Evolutionary conservation across 345 rosid species (phyloP).

Genomic region (Citropsis articulata): DNA sequence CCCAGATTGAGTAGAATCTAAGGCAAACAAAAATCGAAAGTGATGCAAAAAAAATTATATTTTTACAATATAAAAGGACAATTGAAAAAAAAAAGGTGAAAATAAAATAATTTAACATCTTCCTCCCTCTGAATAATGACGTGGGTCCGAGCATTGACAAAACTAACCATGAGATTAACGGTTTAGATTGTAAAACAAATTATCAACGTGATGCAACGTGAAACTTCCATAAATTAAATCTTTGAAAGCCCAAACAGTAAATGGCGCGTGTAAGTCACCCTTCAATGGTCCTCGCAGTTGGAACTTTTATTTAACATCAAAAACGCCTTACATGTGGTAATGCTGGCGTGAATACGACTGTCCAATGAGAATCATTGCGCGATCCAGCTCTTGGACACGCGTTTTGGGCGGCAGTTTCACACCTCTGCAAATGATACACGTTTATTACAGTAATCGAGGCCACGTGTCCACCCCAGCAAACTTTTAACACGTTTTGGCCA

Average conservation of each 20-base stretch:
- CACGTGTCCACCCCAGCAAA: constrained; percentile 20
- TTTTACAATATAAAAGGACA: too few species aligned
- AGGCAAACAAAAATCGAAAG: constrained; percentile 27
- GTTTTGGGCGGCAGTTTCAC: constrained; percentile 11
- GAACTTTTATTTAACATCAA: not conserved
- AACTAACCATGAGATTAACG: not conserved
- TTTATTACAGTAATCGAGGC: constrained; percentile 7
- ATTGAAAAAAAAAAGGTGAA: not conserved
- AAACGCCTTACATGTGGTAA: not conserved
- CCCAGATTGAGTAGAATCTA: constrained; percentile 27
- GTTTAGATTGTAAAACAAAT: not conserved
- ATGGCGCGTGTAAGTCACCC: not conserved
- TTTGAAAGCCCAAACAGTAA: not conserved
- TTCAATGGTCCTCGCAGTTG: not conserved
- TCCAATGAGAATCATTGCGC: constrained; percentile 10
- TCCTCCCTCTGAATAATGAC: not conserved
- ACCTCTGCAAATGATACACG: constrained; percentile 13
- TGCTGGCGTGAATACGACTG: not conserved
- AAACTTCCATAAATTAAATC: not conserved
- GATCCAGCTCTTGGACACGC: constrained; percentile 18
- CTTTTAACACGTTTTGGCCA: constrained; percentile 13
- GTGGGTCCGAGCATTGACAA: not conserved
- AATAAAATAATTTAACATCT: not conserved
- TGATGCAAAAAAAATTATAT: constrained; percentile 13
- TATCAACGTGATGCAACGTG: not conserved